phyloP scores from a whole-genome alignment of 2,329 filamentous ascomycete species.

The Fusarium armeniacum region DNA sequence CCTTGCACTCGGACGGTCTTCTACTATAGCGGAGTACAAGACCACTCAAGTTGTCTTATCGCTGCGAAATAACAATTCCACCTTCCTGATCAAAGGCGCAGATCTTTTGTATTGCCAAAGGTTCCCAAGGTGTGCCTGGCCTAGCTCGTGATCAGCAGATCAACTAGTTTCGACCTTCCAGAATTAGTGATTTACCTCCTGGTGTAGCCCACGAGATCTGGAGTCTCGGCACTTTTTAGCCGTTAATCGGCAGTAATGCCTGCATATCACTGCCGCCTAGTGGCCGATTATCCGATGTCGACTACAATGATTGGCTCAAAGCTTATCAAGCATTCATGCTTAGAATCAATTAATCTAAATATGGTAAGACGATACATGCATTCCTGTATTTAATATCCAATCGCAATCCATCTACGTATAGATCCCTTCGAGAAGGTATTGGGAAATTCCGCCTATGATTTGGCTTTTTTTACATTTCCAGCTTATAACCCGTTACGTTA shows the following conservation, averaged over 20 bases:
- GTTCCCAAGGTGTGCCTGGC: constrained; percentile 1
- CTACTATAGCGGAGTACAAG: not conserved
- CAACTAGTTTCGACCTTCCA: constrained; percentile 10
- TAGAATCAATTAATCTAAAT: not conserved
- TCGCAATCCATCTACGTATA: too few relatives aligned
- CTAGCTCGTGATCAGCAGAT: not conserved
- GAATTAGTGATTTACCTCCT: constrained; percentile 1
- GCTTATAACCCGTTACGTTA: not conserved
- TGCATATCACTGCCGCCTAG: not conserved
- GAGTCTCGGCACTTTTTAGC: constrained; percentile 16
- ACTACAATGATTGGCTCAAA: not conserved
- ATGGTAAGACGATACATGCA: not conserved
- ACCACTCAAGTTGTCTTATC: not conserved
- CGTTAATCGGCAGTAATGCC: constrained; percentile 1
- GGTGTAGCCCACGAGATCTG: not conserved
- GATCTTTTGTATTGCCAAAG: constrained; percentile 21
- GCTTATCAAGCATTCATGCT: constrained; percentile 19
- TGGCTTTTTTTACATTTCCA: too few relatives aligned
- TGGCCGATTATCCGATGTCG: constrained; percentile 1
- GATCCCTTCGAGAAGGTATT: too few relatives aligned
- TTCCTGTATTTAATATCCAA: not conserved
- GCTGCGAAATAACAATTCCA: not conserved
- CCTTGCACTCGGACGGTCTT: not conserved
- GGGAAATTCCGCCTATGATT: too few relatives aligned
- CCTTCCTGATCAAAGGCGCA: constrained; percentile 15